These are phyloP conservation scores for Helotiales sp. DNA, from an alignment of 2,329 filamentous ascomycete genomes.

Conservation along the genomic window DNA sequence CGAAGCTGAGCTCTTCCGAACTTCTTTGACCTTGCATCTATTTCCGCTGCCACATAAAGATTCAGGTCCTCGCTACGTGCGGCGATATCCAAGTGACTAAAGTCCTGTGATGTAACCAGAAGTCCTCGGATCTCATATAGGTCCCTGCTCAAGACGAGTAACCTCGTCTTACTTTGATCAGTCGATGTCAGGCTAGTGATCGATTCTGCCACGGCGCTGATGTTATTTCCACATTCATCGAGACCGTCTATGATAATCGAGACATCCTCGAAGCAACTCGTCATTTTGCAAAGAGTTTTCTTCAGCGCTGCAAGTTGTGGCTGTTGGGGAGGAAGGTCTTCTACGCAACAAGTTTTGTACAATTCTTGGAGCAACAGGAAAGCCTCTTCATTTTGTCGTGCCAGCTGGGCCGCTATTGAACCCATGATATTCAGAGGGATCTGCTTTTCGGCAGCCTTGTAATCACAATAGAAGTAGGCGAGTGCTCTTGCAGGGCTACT, in stretches of 20 bases:
- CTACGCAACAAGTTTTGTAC: background rate
- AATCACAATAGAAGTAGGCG: constrained; percentile 35
- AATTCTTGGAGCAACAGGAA: constrained; percentile 16
- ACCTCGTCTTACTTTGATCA: background rate
- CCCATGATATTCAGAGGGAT: constrained; percentile 26
- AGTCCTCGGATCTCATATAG: constrained; percentile 14
- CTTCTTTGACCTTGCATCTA: constrained; percentile 10
- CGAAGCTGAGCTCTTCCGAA: background rate
- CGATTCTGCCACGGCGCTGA: background rate
- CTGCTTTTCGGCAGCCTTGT: constrained; percentile 27
- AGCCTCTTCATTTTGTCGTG: constrained; percentile 26
- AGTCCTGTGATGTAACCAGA: background rate
- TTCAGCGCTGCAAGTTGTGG: constrained; percentile 3
- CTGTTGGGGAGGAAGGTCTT: background rate
- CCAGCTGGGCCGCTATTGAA: constrained; percentile 30
- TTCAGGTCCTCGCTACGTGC: constrained; percentile 17
- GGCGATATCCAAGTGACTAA: constrained; percentile 6
- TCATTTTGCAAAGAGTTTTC: constrained; percentile 17
- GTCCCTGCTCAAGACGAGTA: constrained; percentile 9
- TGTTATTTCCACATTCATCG: background rate
- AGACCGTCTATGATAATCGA: constrained; percentile 11
- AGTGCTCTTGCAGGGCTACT: constrained; percentile 8
- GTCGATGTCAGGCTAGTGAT: background rate
- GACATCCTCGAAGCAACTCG: constrained; percentile 2
- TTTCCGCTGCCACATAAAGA: constrained; percentile 12